A percentile compares a stretch with the other conserved stretches of the same genome.
Conservation (phyloP, 192 early-diverging fungal genomes). For the Gonapodya prolifera region DNA sequence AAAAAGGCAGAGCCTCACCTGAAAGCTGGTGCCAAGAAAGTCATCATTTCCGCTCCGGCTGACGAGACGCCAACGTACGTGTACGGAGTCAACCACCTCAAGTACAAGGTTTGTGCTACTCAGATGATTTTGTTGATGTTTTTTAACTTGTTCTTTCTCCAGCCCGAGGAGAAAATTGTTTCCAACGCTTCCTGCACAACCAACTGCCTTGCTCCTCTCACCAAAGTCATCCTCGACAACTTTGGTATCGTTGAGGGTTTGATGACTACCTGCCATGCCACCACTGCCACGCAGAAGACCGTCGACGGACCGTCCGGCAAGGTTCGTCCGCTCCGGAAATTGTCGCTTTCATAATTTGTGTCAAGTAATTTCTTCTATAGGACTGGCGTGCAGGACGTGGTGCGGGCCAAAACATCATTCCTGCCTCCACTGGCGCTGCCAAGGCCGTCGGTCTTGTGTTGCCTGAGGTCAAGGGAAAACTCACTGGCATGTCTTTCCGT, state of each 20-base stretch:
- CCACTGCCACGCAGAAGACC: conserved; percentile 99
- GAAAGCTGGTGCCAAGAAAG: conserved; percentile 93
- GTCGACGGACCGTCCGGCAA: conserved; percentile 94
- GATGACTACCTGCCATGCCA: conserved; percentile 98
- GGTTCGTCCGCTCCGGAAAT: conserved; percentile 56
- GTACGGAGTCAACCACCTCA: conserved; percentile 88
- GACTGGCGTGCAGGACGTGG: conserved; percentile 71
- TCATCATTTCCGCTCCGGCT: conserved; percentile 96
- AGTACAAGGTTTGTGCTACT: conserved; percentile 48
- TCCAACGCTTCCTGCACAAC: conserved; percentile 99
- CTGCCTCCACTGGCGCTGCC: conserved; percentile 94
- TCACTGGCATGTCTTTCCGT: conserved; percentile 99
- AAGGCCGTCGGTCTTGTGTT: conserved; percentile 99
- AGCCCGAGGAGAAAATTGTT: conserved; percentile 32
- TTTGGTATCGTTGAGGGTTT: conserved; percentile 93
- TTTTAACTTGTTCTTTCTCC: neutral
- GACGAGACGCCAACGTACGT: conserved; percentile 98
- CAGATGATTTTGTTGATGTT: neutral
- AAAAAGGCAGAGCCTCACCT: conserved; percentile 79
- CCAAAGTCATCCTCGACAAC: conserved; percentile 85
- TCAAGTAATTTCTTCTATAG: neutral
- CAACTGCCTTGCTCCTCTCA: conserved; percentile 96
- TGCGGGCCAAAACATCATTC: conserved; percentile 94
- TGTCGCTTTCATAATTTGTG: neutral
- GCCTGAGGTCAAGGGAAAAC: conserved; percentile 82